phyloP scores from a whole-genome alignment of 805 yeast genomes.

The Candida verbasci region DNA sequence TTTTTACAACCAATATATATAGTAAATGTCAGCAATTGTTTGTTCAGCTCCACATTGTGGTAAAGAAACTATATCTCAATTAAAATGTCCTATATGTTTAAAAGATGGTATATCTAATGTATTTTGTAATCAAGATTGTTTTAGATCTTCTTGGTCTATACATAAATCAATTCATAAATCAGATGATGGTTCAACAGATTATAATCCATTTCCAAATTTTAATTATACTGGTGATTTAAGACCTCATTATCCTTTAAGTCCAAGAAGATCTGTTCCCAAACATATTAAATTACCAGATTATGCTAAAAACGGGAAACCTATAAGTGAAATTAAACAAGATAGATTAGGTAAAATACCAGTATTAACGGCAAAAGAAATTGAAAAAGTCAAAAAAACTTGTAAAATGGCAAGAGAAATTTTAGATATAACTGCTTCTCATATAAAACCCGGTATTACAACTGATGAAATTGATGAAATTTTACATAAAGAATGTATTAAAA shows the following conservation, averaged over 20 bases:
- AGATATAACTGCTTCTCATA: slow-evolving; percentile 80
- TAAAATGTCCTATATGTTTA: slow-evolving; percentile 91
- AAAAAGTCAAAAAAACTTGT: slow-evolving; percentile 71
- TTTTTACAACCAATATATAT: too few relatives aligned
- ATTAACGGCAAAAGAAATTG: slow-evolving; percentile 64
- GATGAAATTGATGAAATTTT: slow-evolving; percentile 85
- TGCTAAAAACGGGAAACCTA: slow-evolving; percentile 74
- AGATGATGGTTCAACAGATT: slow-evolving; percentile 50
- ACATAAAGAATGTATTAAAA: slow-evolving; percentile 81
- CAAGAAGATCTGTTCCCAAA: slow-evolving; percentile 67
- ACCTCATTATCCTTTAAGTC: slow-evolving; percentile 78
- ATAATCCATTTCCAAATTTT: slow-evolving; percentile 84
- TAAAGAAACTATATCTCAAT: slow-evolving; percentile 63
- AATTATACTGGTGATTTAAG: slow-evolving; percentile 69
- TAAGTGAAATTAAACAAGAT: slow-evolving; percentile 69
- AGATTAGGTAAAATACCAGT: slow-evolving; percentile 62
- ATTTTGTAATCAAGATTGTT: slow-evolving; percentile 85
- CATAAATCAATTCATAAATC: slow-evolving; percentile 73
- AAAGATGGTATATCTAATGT: slow-evolving; percentile 58
- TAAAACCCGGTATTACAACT: slow-evolving; percentile 87
- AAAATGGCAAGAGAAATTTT: slow-evolving; percentile 80
- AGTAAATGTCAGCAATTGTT: slow-evolving; percentile 13
- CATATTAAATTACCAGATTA: slow-evolving; percentile 77
- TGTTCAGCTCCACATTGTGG: slow-evolving; percentile 87
- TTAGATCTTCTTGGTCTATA: slow-evolving; percentile 61